Conservation (phyloP, 139 green algal genomes). For the Edaphochlamys debaryana region DNA sequence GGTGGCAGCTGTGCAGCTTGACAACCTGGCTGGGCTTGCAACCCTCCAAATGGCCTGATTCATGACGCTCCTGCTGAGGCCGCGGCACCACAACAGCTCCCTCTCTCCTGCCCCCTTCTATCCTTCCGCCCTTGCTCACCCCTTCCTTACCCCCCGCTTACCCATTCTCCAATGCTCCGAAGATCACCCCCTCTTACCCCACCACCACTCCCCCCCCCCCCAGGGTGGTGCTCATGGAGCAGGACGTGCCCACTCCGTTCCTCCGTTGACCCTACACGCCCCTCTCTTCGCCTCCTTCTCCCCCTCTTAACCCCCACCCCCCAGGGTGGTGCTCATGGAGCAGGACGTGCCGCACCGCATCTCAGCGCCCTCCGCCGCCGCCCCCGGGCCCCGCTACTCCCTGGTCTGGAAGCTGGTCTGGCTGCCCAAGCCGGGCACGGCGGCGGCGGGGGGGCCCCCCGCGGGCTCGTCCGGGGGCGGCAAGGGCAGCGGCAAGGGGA, state of each 20-base stretch:
- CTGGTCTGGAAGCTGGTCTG: constrained; percentile 71
- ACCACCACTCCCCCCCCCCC: background rate
- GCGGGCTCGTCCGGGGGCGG: too few species aligned
- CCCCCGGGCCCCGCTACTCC: constrained; percentile 57
- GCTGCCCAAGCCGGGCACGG: too few species aligned
- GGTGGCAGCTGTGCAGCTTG: background rate
- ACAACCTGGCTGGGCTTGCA: too few species aligned
- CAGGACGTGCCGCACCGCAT: constrained; percentile 69
- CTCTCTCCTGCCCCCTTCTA: too few species aligned
- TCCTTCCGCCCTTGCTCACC: too few species aligned
- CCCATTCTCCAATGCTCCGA: too few species aligned
- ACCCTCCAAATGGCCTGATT: too few species aligned
- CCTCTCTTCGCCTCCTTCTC: background rate
- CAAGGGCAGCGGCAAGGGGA: background rate
- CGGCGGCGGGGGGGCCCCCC: too few species aligned
- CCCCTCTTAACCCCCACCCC: background rate
- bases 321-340: constrained; percentile 53
- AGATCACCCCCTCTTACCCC: too few species aligned
- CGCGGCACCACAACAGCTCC: background rate
- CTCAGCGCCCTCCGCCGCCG: constrained; percentile 48
- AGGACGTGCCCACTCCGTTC: constrained; percentile 61
- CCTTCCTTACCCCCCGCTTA: too few species aligned
- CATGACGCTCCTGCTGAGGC: too few species aligned
- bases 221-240: constrained; percentile 49
- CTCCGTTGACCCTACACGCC: too few species aligned